phyloP scores from a whole-genome alignment of 2,329 filamentous ascomycete species.

The Colletotrichum sp. region DNA sequence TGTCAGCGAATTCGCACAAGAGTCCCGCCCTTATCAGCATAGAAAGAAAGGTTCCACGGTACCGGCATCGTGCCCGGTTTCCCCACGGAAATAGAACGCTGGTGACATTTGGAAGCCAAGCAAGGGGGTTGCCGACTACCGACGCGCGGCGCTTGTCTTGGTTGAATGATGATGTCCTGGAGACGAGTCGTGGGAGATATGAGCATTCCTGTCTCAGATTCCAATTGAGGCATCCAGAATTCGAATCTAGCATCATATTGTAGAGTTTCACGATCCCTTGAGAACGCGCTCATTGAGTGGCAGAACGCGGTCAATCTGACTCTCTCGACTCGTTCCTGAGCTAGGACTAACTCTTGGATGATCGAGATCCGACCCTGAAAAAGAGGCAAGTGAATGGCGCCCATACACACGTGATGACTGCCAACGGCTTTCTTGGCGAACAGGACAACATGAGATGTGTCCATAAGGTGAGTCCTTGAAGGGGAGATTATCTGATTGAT shows the following conservation, averaged over 20 bases:
- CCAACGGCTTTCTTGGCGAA: not conserved
- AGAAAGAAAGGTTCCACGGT: not conserved
- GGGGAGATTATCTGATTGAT: conserved; percentile 17
- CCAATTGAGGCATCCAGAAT: not conserved
- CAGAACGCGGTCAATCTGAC: not conserved
- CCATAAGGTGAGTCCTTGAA: not conserved
- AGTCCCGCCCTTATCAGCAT: not conserved
- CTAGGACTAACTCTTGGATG: not conserved
- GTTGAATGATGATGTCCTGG: not conserved
- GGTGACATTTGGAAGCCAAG: not conserved
- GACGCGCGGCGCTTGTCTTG: not conserved
- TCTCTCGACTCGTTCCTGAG: not conserved
- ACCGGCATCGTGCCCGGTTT: not conserved
- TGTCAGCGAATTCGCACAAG: not conserved
- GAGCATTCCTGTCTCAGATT: conserved; percentile 4
- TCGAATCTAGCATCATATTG: not conserved
- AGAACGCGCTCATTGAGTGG: not conserved
- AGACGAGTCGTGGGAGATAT: not conserved
- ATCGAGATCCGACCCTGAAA: not conserved
- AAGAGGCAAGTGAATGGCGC: not conserved
- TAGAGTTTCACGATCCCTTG: not conserved
- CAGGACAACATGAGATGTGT: not conserved
- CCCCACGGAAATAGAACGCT: not conserved
- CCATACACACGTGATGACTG: not conserved
- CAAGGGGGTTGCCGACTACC: not conserved